Evolutionary conservation across 2,329 filamentous ascomycete species (phyloP), one percentile per base, ranked within the genome.

Genomic region (Aureobasidium zeae): DNA sequence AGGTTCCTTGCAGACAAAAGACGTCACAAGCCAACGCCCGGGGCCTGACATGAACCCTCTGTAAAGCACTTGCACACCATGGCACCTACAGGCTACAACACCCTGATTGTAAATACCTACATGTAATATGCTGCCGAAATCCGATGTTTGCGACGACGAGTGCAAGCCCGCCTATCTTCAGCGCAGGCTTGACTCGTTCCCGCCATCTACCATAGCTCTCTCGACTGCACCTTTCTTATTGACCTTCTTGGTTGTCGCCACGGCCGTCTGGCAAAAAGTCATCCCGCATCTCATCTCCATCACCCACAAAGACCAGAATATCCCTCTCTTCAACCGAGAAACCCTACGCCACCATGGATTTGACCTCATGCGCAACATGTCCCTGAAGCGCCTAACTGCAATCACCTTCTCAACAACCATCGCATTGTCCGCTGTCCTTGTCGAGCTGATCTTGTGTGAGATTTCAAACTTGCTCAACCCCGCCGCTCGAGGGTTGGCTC

Each of bases 381-480:
- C 56, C 43, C 57, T 60, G 25, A 60, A 62, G 32, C 58, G 56
- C n/a, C 48, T 73, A 8, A 67, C 57, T 6, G 53, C 53, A 10
- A 64, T 73, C 46, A 78, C 83, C 1, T 93, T 93, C 61, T 79
- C 83, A 5, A 73, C 77, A 1, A 93, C 84, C 8, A 76, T 91
- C 25, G 85, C 78, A 1, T 71, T 93, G 7, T 82, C 86, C 5
- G 74, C 81, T 26, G 83, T 89, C 1, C 69, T 94, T 33, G 85
- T 79, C 2, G 81, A 88, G 62, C 66, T 94, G 52, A 83, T 94
- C 33, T 72, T 94, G 7, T 86, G 84, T 54, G 86, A 94, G 63
- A 85, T 94, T 31, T 79, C 83, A 19, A 84, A 86, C 55, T 71
- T 82, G 4, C 72, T 86, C n/a, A 74, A 81, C 50, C 72, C 78